Evolutionary conservation across 179 eudicot genomes (phyloP), one percentile per base, ranked within the genome.

Genomic region (Silene noctiflora): DNA sequence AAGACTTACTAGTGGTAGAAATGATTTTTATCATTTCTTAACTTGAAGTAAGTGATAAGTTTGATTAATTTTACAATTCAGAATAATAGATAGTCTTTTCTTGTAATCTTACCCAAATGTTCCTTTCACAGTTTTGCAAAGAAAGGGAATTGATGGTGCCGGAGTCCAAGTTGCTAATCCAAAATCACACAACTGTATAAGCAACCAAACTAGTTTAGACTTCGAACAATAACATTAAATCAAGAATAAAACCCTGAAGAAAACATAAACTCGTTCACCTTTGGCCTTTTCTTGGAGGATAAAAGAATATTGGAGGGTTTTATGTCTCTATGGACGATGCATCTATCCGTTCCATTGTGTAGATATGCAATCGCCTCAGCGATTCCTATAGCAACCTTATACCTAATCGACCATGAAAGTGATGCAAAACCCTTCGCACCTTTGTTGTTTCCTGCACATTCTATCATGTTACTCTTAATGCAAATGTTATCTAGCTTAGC

Each of bases 81-180:
- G 51, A 9, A 39, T 1, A 9, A 44, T 44, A 27, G 17, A 25
- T 22, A 20, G 6, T 58, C 51, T 14, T 58, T 22, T 35, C 48
- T 78, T 27, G 71, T 21, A 42, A 77, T 72, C 81, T 69, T 90
- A 95, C 99, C 99, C 99, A 63, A 95, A 95, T 83, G 99, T 95
- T 80, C 99, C 99, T 84, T 93, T 93, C 75, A 95, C 99, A 48
- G 98, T 93, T 83, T 91, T 93, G 86, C 99, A 95, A 77, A 93
- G 93, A 83, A 93, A 93, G 25, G 98, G 99, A 31, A 89, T 82
- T 13, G 98, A 93, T 74, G 98, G 97, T 46, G 97, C 90, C 42
- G 91, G 84, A 66, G 98, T 95, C 99, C 99, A 95, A 14, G 98
- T 87, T 61, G 99, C 99, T 80, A 95, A 86, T 39, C 99, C 98